Base-by-base conservation (phyloP, 257 asterid genomes). In the Avicennia marina region DNA sequence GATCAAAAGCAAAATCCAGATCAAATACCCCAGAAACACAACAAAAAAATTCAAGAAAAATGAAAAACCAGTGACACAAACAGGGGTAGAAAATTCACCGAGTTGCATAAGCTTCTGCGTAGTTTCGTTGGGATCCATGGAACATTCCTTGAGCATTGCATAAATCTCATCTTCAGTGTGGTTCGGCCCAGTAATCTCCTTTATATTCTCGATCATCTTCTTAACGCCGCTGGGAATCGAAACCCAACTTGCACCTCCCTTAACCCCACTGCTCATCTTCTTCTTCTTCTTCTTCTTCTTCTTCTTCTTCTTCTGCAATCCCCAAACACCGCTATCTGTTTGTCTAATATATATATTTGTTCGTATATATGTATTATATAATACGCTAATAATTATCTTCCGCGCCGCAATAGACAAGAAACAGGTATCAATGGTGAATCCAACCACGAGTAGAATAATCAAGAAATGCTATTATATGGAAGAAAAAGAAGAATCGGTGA, bases 101-200 rank as follows among this genome's bases (percentile, higher is more conserved):
- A 79, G 95, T 38, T 67, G 75, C 53, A 91, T 89, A 67, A 91
- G 96, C 85, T 80, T 88, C 67, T 86, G 86, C 36, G 87, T 21
- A 60, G 97, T 78, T 20, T 91, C 98, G 71, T 91, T 88, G 69
- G 98, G 98, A 83, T 91, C 98, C 98, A 91, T 91, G 53, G 84
- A 67, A 56, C 94, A 83, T 29, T 91, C 98, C 78, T 77, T 81
- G 19, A 91, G 95, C 95, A 74, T 77, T 69, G 95, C 84, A 72
- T 91, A 86, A 70, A 91, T 83, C 73, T 91, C 98, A 63, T 89
- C 95, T 4, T 91, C 98, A 64, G 83, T 71, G 76, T 88, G 98
- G 63, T 72, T 91, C 53, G 69, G 81, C 15, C 97, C 95, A 47
- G 90, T 78, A 76, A 86, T 77, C 81, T 91, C 98, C 74, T 81